Evolutionary conservation across 441 rosid species (phyloP).

Genomic region (Populus hybrid): DNA sequence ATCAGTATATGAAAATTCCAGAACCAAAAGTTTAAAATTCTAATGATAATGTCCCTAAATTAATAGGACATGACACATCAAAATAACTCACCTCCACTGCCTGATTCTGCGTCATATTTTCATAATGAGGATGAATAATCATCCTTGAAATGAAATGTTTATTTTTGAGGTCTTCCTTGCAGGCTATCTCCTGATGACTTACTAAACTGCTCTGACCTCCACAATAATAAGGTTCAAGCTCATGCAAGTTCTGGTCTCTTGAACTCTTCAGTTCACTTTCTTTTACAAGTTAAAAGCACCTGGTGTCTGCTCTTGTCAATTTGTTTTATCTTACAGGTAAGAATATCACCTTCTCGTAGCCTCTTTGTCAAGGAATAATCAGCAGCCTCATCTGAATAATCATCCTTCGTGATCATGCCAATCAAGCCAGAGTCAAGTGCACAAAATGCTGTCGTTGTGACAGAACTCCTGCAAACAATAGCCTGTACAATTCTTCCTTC

Average conservation of each 20-base stretch:
- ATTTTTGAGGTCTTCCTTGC: conserved; percentile 62
- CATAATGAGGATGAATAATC: conserved; percentile 82
- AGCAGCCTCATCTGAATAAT: no score
- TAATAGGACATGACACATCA: not conserved
- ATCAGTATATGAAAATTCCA: not conserved
- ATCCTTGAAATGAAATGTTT: conserved; percentile 77
- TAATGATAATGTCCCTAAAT: not conserved
- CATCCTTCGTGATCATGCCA: no score
- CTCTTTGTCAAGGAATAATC: no score
- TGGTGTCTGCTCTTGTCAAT: no score
- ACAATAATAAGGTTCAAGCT: conserved; percentile 61
- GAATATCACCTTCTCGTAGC: no score
- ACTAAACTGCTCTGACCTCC: conserved; percentile 55
- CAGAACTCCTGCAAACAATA: no score
- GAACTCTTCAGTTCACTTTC: conserved; percentile 74
- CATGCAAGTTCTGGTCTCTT: conserved; percentile 26
- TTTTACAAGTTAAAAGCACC: conserved; percentile 63
- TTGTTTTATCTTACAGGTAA: no score
- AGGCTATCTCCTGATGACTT: conserved; percentile 60
- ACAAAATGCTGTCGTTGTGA: no score
- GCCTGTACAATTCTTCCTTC: no score
- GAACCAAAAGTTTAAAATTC: no score
- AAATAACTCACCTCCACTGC: conserved; percentile 57
- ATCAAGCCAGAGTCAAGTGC: no score
- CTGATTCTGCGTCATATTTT: conserved; percentile 68